Percentiles rank a stretch among this genome's conserved stretches.
phyloP scores from a whole-genome alignment of 2,329 filamentous ascomycete species.

The Colletotrichum sp. region DNA sequence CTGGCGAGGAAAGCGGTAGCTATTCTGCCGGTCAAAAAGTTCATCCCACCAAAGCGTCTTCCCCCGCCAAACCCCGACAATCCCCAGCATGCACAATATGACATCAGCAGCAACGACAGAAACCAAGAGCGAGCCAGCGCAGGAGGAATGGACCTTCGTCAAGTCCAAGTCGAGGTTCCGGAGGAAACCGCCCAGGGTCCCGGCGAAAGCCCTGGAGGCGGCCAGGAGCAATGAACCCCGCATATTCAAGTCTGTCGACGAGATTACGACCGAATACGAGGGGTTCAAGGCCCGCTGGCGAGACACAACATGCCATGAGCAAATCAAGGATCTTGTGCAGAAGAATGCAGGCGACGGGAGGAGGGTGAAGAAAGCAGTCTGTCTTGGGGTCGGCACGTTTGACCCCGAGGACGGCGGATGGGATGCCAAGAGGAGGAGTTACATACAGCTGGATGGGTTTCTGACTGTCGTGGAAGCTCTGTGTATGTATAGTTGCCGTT shows the following conservation, averaged over 20 bases:
- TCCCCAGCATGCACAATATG: neutral
- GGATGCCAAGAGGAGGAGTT: conserved; percentile 50
- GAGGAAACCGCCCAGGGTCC: neutral
- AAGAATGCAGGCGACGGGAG: conserved; percentile 23
- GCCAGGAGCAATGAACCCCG: conserved; percentile 1
- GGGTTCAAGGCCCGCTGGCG: conserved; percentile 32
- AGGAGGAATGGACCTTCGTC: conserved; percentile 26
- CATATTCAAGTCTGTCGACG: conserved; percentile 23
- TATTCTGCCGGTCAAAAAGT: conserved; percentile 20
- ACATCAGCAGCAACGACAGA: neutral
- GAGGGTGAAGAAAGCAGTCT: conserved; percentile 49
- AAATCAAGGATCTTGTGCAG: conserved; percentile 39
- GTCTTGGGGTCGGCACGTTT: conserved; percentile 61
- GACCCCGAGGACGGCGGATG: conserved; percentile 53
- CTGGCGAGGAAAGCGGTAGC: neutral
- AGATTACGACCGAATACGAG: conserved; percentile 34
- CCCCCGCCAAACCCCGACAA: neutral
- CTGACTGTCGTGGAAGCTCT: conserved; percentile 49
- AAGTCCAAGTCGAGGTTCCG: conserved; percentile 22
- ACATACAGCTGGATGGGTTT: conserved; percentile 60
- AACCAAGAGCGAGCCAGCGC: neutral
- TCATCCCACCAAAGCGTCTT: conserved; percentile 5
- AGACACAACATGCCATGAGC: conserved; percentile 27
- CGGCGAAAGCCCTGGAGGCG: neutral
- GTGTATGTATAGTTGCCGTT: conserved; percentile 32